phyloP scores from a whole-genome alignment of 2,329 filamentous ascomycete species.

The Penicillium palitans region DNA sequence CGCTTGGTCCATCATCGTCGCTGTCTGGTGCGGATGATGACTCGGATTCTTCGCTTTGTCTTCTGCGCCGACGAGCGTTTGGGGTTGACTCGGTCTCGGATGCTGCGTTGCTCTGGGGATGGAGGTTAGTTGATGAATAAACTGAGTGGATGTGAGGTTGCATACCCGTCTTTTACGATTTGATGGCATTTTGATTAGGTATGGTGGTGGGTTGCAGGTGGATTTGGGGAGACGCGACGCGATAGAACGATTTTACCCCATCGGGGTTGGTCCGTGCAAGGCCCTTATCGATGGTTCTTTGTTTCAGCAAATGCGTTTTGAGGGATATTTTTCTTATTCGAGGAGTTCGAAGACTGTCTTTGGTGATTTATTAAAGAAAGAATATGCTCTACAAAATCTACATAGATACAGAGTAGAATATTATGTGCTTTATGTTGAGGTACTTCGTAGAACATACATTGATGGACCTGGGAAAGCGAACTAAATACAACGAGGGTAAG shows the following conservation, averaged over 20 bases:
- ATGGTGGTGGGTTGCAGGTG: not conserved
- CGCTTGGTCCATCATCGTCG: conserved; percentile 21
- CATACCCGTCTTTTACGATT: conserved; percentile 34
- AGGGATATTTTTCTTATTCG: not conserved
- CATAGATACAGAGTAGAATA: no score
- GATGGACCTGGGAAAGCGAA: conserved; percentile 1
- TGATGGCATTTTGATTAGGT: conserved; percentile 23
- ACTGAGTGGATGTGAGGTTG: not conserved
- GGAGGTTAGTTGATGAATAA: not conserved
- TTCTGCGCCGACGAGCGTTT: conserved; percentile 11
- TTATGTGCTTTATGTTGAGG: not conserved
- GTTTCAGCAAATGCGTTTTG: not conserved
- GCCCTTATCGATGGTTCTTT: conserved; percentile 16
- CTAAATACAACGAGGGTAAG: not conserved
- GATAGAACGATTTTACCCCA: conserved; percentile 22
- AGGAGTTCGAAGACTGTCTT: not conserved
- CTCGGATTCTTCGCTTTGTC: conserved; percentile 12
- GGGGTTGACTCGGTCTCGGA: conserved; percentile 6
- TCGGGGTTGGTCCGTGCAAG: conserved; percentile 23
- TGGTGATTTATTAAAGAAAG: not conserved
- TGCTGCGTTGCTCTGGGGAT: not conserved
- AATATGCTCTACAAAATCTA: not conserved
- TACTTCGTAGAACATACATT: not conserved
- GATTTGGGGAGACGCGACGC: conserved; percentile 23
- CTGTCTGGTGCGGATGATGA: conserved; percentile 14